These are phyloP conservation scores for Magnolia kwangsiensis DNA, from an alignment of 164 flowering plant genomes.

Conservation along the genomic window DNA sequence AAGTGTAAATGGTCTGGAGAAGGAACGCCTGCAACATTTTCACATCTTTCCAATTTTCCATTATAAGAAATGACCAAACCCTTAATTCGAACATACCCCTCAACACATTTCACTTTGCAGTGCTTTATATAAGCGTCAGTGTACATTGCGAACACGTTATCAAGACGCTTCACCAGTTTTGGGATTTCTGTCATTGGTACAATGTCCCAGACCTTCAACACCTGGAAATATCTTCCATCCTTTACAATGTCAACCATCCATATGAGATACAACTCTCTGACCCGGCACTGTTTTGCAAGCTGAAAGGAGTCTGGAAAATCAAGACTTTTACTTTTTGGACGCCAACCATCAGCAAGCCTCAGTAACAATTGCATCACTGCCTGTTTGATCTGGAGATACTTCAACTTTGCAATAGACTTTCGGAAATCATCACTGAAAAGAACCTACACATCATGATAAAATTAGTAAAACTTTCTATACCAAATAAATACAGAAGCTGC, in stretches of 20 bases:
- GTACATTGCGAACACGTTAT: constrained; percentile 12
- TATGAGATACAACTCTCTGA: constrained; percentile 23
- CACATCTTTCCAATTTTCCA: neutral
- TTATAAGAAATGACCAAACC: no score
- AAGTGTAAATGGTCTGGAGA: neutral
- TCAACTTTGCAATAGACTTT: constrained; percentile 22
- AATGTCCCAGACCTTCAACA: constrained; percentile 67
- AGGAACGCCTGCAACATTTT: neutral
- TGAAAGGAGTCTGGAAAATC: constrained; percentile 17
- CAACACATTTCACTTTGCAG: constrained; percentile 47
- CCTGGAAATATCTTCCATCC: constrained; percentile 21
- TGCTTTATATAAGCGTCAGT: constrained; percentile 34
- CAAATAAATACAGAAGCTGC: neutral
- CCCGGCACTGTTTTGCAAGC: constrained; percentile 25
- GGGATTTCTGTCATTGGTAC: constrained; percentile 51
- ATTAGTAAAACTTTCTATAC: neutral
- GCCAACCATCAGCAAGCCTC: constrained; percentile 47
- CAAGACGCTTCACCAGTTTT: constrained; percentile 35
- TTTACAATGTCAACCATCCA: constrained; percentile 38
- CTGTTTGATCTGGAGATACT: constrained; percentile 9
- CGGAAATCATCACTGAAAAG: constrained; percentile 29
- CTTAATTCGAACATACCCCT: constrained; percentile 45
- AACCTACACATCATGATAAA: constrained; percentile 25
- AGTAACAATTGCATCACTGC: constrained; percentile 22
- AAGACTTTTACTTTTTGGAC: constrained; percentile 12